A percentile compares a stretch with the other conserved stretches of the same genome.
Evolutionary conservation across 495 filamentous ascomycete species (phyloP).

Genomic region (Terfezia boudieri): DNA sequence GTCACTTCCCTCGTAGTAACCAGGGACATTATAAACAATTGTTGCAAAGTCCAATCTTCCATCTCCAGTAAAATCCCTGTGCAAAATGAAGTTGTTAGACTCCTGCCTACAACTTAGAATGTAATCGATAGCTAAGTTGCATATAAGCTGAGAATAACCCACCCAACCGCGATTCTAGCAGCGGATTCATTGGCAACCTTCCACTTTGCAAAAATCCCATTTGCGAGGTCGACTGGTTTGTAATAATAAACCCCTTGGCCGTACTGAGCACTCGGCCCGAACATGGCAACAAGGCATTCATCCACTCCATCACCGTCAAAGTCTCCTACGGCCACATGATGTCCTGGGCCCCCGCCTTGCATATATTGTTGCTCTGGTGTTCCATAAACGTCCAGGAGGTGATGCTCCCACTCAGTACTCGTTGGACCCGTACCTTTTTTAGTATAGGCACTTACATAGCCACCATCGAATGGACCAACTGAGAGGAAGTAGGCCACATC

Average conservation of each 20-base stretch:
- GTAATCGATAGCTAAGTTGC: too few species aligned
- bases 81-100: not conserved
- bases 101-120: not conserved
- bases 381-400: conserved; percentile 10
- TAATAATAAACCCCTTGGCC: conserved; percentile 11
- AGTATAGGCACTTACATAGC: not conserved
- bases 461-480: conserved; percentile 9
- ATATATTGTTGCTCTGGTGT: conserved; percentile 6
- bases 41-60: conserved; percentile 7
- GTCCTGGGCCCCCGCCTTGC: conserved; percentile 6
- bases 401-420: conserved; percentile 3
- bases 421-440: not conserved
- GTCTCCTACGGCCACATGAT: conserved; percentile 7
- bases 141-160: not conserved
- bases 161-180: conserved; percentile 13
- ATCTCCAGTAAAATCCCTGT: conserved; percentile 7
- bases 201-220: conserved; percentile 16
- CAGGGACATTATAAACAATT: conserved; percentile 10
- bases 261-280: conserved; percentile 4
- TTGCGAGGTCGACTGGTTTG: conserved; percentile 14
- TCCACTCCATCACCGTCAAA: conserved; percentile 15
- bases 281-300: conserved; percentile 12
- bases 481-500: conserved; percentile 9
- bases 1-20: conserved; percentile 1
- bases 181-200: conserved; percentile 12